A percentile compares a stretch with the other conserved stretches of the same genome.
phyloP scores from a whole-genome alignment of 345 rosid genomes.

The Aquilaria malaccensis region DNA sequence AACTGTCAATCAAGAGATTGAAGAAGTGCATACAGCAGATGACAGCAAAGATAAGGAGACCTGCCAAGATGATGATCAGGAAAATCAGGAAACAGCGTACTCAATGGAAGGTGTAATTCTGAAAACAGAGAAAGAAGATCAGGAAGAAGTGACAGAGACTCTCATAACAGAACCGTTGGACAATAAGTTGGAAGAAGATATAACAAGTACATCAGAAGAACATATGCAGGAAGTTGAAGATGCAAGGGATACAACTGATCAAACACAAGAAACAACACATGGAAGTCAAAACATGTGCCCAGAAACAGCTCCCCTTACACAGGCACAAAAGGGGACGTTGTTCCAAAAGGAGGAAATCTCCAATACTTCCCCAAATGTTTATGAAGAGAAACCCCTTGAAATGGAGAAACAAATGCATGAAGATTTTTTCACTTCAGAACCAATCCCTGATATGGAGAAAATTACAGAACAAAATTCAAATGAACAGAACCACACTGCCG shows the following conservation, averaged over 20 bases:
- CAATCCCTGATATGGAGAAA: not conserved
- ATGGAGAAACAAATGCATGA: conserved; percentile 6
- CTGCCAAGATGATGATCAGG: conserved; percentile 10
- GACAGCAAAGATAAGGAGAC: conserved; percentile 3
- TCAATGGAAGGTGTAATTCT: conserved; percentile 5
- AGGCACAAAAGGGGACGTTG: conserved; percentile 3
- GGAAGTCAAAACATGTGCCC: conserved; percentile 1
- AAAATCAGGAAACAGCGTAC: conserved; percentile 2
- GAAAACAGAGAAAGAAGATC: conserved; percentile 5
- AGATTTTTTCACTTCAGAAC: conserved; percentile 3
- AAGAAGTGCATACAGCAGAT: conserved; percentile 8
- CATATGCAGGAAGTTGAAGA: conserved; percentile 3
- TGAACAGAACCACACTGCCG: conserved; percentile 19
- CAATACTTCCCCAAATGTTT: conserved; percentile 4
- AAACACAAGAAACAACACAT: conserved; percentile 3
- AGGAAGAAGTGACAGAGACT: conserved; percentile 1
- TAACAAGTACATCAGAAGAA: conserved; percentile 9
- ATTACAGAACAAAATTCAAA: conserved; percentile 11
- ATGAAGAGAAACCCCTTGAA: conserved; percentile 10
- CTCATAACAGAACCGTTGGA: conserved; percentile 3
- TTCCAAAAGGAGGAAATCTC: conserved; percentile 2
- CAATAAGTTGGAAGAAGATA: conserved; percentile 12
- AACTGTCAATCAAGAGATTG: conserved; percentile 2
- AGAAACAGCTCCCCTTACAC: conserved; percentile 8
- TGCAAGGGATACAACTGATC: conserved; percentile 14